A percentile compares a stretch with the other conserved stretches of the same genome.
phyloP scores from a whole-genome alignment of 2,329 filamentous ascomycete species.

The Cordyceps tenuipes region DNA sequence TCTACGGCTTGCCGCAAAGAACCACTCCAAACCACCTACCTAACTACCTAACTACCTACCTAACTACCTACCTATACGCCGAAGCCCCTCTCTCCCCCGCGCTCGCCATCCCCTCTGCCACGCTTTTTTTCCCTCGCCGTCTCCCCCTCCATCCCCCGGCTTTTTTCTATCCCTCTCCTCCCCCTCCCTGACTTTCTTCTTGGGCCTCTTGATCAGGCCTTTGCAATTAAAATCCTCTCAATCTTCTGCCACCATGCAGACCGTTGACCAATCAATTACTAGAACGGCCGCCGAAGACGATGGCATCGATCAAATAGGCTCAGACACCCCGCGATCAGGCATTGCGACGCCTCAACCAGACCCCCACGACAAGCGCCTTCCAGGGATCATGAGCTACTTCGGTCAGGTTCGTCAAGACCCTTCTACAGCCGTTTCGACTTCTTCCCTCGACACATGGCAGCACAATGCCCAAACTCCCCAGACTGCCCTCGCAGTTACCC shows the following conservation, averaged over 20 bases:
- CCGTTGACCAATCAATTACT: slow-evolving; percentile 44
- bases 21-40: slow-evolving; percentile 4
- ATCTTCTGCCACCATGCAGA: slow-evolving; percentile 28
- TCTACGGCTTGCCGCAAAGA: slow-evolving; percentile 2
- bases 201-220: slow-evolving; percentile 1
- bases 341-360: slow-evolving; percentile 91
- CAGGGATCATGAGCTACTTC: slow-evolving; percentile 96
- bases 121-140: not conserved
- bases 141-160: slow-evolving; percentile 6
- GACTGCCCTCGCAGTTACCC: not conserved
- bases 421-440: slow-evolving; percentile 38
- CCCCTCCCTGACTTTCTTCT: slow-evolving; percentile 10
- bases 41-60: too few species aligned
- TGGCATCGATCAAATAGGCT: slow-evolving; percentile 67
- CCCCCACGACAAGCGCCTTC: slow-evolving; percentile 86
- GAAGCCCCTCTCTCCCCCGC: slow-evolving; percentile 11
- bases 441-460: slow-evolving; percentile 24
- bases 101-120: slow-evolving; percentile 6
- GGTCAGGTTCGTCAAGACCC: slow-evolving; percentile 95
- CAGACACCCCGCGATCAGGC: slow-evolving; percentile 81
- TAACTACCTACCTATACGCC: not conserved
- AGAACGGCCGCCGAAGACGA: slow-evolving; percentile 61
- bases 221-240: not conserved
- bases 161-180: not conserved
- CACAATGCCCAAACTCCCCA: slow-evolving; percentile 19